phyloP scores from a whole-genome alignment of 176 grass and related monocot species.

The Hyparrhenia diplandra region DNA sequence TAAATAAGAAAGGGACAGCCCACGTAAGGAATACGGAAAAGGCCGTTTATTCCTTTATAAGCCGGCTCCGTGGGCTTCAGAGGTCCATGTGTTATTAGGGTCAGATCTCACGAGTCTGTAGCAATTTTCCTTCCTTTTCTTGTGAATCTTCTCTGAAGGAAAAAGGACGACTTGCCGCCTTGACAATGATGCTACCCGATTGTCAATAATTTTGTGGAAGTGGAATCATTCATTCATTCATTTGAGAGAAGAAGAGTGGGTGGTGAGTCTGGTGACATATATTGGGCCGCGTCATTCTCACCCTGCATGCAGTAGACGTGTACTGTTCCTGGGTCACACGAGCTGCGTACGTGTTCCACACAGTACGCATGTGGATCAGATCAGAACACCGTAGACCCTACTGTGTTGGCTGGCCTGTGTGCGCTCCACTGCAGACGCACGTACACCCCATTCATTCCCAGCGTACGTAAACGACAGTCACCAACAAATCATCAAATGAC shows the following conservation, averaged over 20 bases:
- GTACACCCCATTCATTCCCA: neutral
- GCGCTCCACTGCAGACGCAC: neutral
- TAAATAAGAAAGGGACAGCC: neutral
- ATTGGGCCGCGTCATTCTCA: no score
- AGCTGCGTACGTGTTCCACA: neutral
- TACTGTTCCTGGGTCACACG: neutral
- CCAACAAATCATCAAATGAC: neutral
- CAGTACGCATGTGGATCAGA: neutral
- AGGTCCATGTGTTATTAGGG: no score
- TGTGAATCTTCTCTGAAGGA: no score
- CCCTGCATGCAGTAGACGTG: neutral
- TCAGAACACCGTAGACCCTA: neutral
- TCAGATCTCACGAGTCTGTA: no score
- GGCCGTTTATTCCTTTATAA: neutral
- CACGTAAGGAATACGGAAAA: neutral
- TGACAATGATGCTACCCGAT: no score
- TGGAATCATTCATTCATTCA: no score
- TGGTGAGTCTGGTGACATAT: no score
- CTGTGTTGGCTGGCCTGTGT: no score
- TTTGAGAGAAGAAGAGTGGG: neutral
- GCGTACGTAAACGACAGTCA: neutral
- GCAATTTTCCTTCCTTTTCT: no score
- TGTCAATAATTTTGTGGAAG: neutral
- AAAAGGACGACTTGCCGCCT: no score
- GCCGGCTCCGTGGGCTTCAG: neutral